These are phyloP conservation scores for Orbilia brochopaga DNA, from an alignment of 2,329 filamentous ascomycete genomes.

Conservation along the genomic window DNA sequence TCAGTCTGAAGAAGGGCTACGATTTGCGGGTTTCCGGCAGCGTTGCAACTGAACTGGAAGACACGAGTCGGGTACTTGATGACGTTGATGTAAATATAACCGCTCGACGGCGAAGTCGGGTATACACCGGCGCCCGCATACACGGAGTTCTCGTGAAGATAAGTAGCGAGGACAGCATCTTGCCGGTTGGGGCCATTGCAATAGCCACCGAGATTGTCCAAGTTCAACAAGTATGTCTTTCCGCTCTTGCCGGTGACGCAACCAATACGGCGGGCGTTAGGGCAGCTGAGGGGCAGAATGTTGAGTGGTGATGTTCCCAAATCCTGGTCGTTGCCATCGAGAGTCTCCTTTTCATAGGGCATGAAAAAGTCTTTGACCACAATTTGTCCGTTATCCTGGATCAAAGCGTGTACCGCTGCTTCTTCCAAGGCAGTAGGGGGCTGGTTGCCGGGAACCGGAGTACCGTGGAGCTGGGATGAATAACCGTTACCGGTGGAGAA, in stretches of 20 bases:
- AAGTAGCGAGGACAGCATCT: constrained; percentile 60
- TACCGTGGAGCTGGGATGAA: constrained; percentile 60
- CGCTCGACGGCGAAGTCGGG: constrained; percentile 59
- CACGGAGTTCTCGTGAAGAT: constrained; percentile 62
- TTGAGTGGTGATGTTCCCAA: constrained; percentile 61
- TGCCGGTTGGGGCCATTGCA: constrained; percentile 60
- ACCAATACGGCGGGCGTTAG: constrained; percentile 61
- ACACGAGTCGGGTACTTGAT: constrained; percentile 65
- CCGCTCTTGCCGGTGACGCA: constrained; percentile 63
- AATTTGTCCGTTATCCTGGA: constrained; percentile 60
- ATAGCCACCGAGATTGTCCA: constrained; percentile 63
- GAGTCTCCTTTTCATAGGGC: constrained; percentile 62
- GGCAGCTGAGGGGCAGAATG: constrained; percentile 61
- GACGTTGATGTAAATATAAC: constrained; percentile 63
- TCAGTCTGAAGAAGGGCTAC: constrained; percentile 64
- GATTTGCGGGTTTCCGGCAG: constrained; percentile 63
- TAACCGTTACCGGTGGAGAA: constrained; percentile 63
- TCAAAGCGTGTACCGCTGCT: constrained; percentile 62
- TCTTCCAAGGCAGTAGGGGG: constrained; percentile 62
- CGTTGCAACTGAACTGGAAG: constrained; percentile 66
- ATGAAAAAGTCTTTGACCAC: constrained; percentile 63
- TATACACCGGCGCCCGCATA: constrained; percentile 62
- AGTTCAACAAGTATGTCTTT: constrained; percentile 63
- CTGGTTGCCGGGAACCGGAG: constrained; percentile 60
- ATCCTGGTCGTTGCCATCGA: constrained; percentile 63